A percentile compares a stretch with the other conserved stretches of the same genome.
These are phyloP conservation scores for Tolypocladium pustulatum DNA, from an alignment of 2,329 filamentous ascomycete species.

Conservation along the genomic window DNA sequence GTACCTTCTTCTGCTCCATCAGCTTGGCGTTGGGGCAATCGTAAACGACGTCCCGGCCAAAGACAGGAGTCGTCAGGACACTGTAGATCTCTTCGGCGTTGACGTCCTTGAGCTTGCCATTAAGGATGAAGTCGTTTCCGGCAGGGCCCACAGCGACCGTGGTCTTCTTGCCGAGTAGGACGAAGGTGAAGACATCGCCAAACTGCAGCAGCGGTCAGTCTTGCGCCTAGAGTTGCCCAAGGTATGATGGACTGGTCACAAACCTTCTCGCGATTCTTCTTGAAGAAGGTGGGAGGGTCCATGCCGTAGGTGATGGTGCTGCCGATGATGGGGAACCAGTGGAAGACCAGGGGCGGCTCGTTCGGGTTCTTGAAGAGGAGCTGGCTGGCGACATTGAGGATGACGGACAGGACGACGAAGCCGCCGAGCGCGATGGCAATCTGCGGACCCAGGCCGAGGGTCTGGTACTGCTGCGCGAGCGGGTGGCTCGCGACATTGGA, in stretches of 20 bases:
- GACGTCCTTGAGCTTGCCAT: slow-evolving; percentile 82
- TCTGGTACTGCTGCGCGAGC: slow-evolving; percentile 36
- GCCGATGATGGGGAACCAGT: slow-evolving; percentile 74
- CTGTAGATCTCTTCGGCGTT: slow-evolving; percentile 87
- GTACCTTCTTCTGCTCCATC: slow-evolving; percentile 92
- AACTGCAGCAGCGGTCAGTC: slow-evolving; percentile 45
- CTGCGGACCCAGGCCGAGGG: slow-evolving; percentile 37
- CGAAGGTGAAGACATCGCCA: slow-evolving; percentile 82
- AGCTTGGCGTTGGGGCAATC: slow-evolving; percentile 85
- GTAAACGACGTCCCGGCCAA: slow-evolving; percentile 80
- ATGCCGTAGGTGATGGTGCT: slow-evolving; percentile 93
- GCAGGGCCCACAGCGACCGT: slow-evolving; percentile 74
- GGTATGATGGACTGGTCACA: slow-evolving; percentile 8
- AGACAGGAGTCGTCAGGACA: slow-evolving; percentile 61
- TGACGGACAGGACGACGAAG: slow-evolving; percentile 45
- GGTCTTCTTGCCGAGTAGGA: slow-evolving; percentile 80
- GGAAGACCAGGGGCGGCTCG: slow-evolving; percentile 72
- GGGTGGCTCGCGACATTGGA: slow-evolving; percentile 39
- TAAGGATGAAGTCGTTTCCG: slow-evolving; percentile 86
- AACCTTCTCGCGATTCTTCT: slow-evolving; percentile 65
- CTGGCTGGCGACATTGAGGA: slow-evolving; percentile 73
- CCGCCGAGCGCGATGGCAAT: slow-evolving; percentile 30
- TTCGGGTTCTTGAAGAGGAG: slow-evolving; percentile 72
- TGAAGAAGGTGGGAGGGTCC: slow-evolving; percentile 84
- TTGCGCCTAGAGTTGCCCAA: background rate